Base-by-base conservation (phyloP, 805 yeast species). In the Lachancea sp. region DNA sequence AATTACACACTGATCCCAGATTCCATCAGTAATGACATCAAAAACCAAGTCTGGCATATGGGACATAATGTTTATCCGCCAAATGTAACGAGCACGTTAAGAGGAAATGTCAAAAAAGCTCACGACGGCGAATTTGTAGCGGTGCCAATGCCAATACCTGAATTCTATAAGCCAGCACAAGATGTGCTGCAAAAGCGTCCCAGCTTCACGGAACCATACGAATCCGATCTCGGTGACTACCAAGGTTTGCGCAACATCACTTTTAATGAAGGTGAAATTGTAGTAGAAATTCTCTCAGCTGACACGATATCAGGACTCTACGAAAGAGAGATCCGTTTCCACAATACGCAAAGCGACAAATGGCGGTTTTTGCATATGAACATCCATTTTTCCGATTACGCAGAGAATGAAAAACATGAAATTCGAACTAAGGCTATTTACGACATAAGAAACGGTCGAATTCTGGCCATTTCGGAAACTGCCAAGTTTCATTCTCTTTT, bases 401-500 rank as follows among this genome's bases (percentile, higher is more conserved):
- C 66, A 3, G 85, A 82, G 49, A 56, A 66, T 7, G 72, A 77
- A 27, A 69, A 66, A 44, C 79, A 81, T 56, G 57, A 60, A 1
- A 52, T 88, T 16, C 68, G 70, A 3, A 65, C 85, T 10, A 65
- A 66, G 19, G 90, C 89, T 0, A 71, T 81, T 1, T 83, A 82
- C 58, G 86, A 82, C 56, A 81, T 83, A 49, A 71, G 73, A 17
- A 65, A 78, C 1, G 95, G 95, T 0, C 69, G 84, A 42, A 59
- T 85, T 3, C 66, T 85, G 13, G 71, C 81, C 0, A 57, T 76
- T 16, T 73, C 88, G 1, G 68, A 72, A 30, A 74, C 88, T 25
- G 85, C 85, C 6, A 83, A 82, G 58, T 80, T 80, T 59, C 68
- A 71, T 42, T 82, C 88, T 7, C 44, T 71, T n/a, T 73, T 74